Evolutionary conservation across 139 green algal genomes (phyloP).

Genomic region (Parachlorella kessleri): DNA sequence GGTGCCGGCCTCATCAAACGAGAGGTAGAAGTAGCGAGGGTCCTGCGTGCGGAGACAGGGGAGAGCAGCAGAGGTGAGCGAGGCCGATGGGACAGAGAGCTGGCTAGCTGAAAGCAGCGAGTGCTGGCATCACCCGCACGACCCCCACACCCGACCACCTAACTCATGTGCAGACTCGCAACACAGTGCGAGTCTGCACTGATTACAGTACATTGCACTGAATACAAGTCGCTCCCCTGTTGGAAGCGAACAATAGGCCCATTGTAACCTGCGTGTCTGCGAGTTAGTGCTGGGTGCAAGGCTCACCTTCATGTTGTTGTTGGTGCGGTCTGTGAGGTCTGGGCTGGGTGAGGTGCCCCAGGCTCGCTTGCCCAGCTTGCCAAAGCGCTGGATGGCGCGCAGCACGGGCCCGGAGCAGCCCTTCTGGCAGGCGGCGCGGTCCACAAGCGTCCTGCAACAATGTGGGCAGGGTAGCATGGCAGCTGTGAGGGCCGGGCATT

Average conservation of each 20-base stretch:
- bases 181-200: background rate
- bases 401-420: constrained; percentile 65
- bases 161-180: background rate
- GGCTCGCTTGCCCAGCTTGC: constrained; percentile 47
- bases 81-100: background rate
- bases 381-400: constrained; percentile 68
- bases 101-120: too few relatives aligned
- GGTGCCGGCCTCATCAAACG: constrained; percentile 71
- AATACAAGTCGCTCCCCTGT: background rate
- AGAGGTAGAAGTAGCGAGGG: constrained; percentile 60
- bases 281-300: background rate
- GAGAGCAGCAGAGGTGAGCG: background rate
- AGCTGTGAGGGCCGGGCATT: too few relatives aligned
- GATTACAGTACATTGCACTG: background rate
- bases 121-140: too few relatives aligned
- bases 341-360: background rate
- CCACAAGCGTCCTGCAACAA: constrained; percentile 44
- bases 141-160: too few relatives aligned
- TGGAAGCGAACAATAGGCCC: background rate
- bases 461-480: too few relatives aligned
- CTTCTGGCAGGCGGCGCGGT: constrained; percentile 46
- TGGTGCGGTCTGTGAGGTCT: constrained; percentile 1
- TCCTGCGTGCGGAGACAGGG: constrained; percentile 63
- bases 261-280: background rate
- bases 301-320: constrained; percentile 14